Evolutionary conservation across 768 basidiomycete genomes (phyloP).

Genomic region (Mycena capillaripes): DNA sequence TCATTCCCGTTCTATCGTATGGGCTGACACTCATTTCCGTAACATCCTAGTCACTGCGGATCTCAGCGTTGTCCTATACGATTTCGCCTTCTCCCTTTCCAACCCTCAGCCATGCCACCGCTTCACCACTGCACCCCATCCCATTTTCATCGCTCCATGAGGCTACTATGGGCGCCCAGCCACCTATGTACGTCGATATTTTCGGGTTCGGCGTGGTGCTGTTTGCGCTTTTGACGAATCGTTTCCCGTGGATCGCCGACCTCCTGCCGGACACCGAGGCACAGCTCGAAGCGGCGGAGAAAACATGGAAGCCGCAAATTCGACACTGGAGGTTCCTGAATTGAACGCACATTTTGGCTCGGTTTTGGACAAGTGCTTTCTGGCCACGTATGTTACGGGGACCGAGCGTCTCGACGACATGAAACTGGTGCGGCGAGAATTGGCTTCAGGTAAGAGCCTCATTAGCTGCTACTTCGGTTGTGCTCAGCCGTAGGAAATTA

Average conservation of each 20-base stretch:
- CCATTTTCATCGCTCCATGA: neutral
- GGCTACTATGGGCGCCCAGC: conserved; percentile 5
- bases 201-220: conserved; percentile 35
- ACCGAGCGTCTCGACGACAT: conserved; percentile 13
- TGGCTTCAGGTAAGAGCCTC: too few species aligned
- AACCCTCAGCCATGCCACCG: neutral
- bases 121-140: conserved; percentile 30
- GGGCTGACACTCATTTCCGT: conserved; percentile 32
- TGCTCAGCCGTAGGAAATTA: neutral
- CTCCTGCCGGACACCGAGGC: neutral
- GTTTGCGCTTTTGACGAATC: conserved; percentile 26
- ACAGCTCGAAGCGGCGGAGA: neutral
- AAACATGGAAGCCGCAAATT: neutral
- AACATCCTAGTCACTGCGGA: conserved; percentile 40
- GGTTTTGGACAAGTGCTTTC: conserved; percentile 13
- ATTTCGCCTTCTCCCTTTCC: conserved; percentile 28
- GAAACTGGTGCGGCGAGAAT: neutral
- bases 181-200: conserved; percentile 20
- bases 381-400: neutral
- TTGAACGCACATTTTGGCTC: neutral
- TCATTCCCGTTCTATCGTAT: conserved; percentile 27
- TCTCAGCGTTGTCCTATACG: conserved; percentile 12
- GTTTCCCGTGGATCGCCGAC: conserved; percentile 24
- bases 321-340: neutral
- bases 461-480: too few species aligned